Base-by-base conservation (phyloP, 805 yeast genomes). In the Wickerhamiella dianesei region DNA sequence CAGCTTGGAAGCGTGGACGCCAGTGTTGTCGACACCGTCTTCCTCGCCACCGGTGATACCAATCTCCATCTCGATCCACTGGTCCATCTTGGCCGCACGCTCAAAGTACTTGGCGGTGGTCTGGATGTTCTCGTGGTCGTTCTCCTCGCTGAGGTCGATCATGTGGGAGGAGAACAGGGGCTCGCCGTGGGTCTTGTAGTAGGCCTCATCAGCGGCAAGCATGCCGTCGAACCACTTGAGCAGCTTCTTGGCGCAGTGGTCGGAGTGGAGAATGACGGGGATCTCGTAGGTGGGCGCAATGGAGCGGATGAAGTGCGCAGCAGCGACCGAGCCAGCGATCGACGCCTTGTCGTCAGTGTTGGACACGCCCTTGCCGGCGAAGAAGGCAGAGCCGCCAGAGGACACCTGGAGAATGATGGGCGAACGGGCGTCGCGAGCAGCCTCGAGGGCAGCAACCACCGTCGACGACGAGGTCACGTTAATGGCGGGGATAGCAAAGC, bases 41-140 rank as follows among this genome's bases (percentile, higher is more conserved):
- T 92, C 98, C 77, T 92, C 98, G 81, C 98, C 98, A 74, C 98
- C 98, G 68, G 98, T 92, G 80, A 92, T 92, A 80, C 98, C 98
- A 67, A 92, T 92, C 77, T 92, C 98, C 98, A 92, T 92, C 79
- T 92, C 98, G 67, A 92, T 79, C 92, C 92, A 92, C 76, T 89
- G 97, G 73, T 78, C 75, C 79, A 89, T 75, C 74, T 83, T 86
- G 68, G 94, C 72, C 80, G 85, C 86, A 73, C 95, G 85, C 69
- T 75, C 75, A 74, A 92, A 89, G 80, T 92, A 92, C 73, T 85
- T 81, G 70, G 71, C 94, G 77, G 96, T 88, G 56, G 84, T 82
- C 55, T 78, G 80, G 61, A 92, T 89, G 83, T 92, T 92, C 74
- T 83, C 94, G 56, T 86, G 94, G 69, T 92, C 96, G 54, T 83